phyloP scores from a whole-genome alignment of 2,329 filamentous ascomycete species.

The Pseudogymnoascus sp. region DNA sequence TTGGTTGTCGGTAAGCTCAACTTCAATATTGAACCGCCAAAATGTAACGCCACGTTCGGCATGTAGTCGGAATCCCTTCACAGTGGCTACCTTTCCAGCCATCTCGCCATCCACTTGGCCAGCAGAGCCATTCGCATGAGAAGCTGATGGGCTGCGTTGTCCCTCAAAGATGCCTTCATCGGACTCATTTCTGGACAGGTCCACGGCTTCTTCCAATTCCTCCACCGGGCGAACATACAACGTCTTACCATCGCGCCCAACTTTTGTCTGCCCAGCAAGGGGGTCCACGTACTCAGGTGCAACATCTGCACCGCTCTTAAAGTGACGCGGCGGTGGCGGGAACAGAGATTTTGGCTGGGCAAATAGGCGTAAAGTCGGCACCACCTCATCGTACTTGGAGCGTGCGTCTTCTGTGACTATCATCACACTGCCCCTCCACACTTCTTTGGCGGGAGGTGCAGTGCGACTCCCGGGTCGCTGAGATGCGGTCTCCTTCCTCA shows the following conservation, averaged over 20 bases:
- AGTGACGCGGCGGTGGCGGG: constrained; percentile 64
- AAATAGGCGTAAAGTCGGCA: constrained; percentile 74
- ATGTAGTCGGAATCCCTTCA: constrained; percentile 74
- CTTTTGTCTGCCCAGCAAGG: constrained; percentile 75
- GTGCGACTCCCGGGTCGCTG: constrained; percentile 28
- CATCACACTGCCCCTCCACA: constrained; percentile 92
- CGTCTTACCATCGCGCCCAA: constrained; percentile 76
- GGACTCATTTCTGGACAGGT: constrained; percentile 71
- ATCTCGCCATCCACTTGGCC: constrained; percentile 68
- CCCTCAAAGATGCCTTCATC: constrained; percentile 77
- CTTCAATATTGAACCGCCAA: constrained; percentile 93
- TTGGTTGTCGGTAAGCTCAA: constrained; percentile 71
- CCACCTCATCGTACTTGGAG: constrained; percentile 71
- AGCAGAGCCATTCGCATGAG: constrained; percentile 45
- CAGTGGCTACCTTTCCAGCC: constrained; percentile 70
- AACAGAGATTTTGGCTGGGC: constrained; percentile 77
- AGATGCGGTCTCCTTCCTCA: constrained; percentile 51
- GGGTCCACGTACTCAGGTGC: constrained; percentile 82
- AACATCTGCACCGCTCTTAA: constrained; percentile 55
- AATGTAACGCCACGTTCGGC: constrained; percentile 83
- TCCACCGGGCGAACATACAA: constrained; percentile 87
- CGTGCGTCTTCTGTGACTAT: constrained; percentile 82
- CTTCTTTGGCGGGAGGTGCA: constrained; percentile 48
- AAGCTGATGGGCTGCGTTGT: constrained; percentile 44
- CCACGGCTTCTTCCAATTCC: constrained; percentile 66